Evolutionary conservation across 139 green algal genomes (phyloP).

Genomic region (Tetradesmus obliquus): DNA sequence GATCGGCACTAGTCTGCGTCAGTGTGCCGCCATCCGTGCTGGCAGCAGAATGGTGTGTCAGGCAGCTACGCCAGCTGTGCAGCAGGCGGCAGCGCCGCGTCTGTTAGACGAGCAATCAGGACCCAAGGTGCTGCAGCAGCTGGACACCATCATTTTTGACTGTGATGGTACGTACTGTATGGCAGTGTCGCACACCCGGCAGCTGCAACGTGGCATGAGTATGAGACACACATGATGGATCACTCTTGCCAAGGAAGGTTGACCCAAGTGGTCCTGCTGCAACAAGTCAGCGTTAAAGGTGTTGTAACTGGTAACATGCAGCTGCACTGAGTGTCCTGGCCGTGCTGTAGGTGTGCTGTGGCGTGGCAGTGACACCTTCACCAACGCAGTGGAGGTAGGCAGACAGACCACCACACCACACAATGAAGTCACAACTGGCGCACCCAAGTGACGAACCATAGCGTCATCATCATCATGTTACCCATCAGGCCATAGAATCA

Average conservation of each 20-base stretch:
- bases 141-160: slow-evolving; percentile 70
- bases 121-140: slow-evolving; percentile 15
- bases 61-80: background rate
- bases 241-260: background rate
- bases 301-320: background rate
- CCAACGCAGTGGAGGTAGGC: slow-evolving; percentile 47
- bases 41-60: background rate
- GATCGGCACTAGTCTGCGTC: background rate
- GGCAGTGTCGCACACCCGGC: too few relatives aligned
- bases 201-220: background rate
- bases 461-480: too few relatives aligned
- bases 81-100: background rate
- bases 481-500: background rate
- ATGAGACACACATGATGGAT: background rate
- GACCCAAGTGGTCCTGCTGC: background rate
- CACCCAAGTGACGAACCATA: too few relatives aligned
- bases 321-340: background rate
- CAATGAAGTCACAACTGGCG: too few relatives aligned
- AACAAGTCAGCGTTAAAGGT: background rate
- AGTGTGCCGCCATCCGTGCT: background rate
- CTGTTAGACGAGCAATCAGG: background rate
- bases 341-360: slow-evolving; percentile 65
- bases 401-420: background rate
- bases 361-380: slow-evolving; percentile 58
- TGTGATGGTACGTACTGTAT: slow-evolving; percentile 53